phyloP scores from a whole-genome alignment of 352 stramenopile genomes.

The Globisporangium alternatum region DNA sequence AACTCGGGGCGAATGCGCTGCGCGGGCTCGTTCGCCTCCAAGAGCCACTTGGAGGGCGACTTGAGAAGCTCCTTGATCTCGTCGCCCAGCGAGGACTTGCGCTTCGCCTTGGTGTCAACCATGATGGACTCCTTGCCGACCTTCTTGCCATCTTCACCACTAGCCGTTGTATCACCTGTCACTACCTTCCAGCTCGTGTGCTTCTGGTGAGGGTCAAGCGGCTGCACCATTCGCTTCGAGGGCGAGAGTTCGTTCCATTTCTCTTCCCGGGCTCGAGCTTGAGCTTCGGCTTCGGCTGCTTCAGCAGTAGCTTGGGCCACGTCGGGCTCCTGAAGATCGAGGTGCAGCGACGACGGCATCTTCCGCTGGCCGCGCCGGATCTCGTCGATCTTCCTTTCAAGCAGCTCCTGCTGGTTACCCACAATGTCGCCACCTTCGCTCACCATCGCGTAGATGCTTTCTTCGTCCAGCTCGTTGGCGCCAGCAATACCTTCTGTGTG shows the following conservation, averaged over 20 bases:
- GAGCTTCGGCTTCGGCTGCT: slow-evolving; percentile 19
- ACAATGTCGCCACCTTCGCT: slow-evolving; percentile 20
- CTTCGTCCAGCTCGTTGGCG: slow-evolving; percentile 34
- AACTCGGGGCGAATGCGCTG: slow-evolving; percentile 42
- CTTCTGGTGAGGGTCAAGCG: slow-evolving; percentile 54
- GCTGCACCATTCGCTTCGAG: slow-evolving; percentile 40
- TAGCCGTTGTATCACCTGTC: slow-evolving; percentile 8
- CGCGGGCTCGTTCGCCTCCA: slow-evolving; percentile 17
- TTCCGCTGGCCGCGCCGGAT: slow-evolving; percentile 62
- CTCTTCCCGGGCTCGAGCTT: slow-evolving; percentile 3
- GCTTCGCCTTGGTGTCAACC: slow-evolving; percentile 33
- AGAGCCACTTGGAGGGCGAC: slow-evolving; percentile 67
- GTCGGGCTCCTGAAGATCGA: slow-evolving; percentile 31
- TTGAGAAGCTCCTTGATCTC: slow-evolving; percentile 61
- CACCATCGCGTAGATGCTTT: slow-evolving; percentile 31
- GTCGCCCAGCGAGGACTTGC: slow-evolving; percentile 58
- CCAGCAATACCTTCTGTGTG: slow-evolving; percentile 64
- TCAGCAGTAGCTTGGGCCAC: slow-evolving; percentile 17
- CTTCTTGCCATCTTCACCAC: not conserved
- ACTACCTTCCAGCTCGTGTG: slow-evolving; percentile 61
- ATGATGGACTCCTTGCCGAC: slow-evolving; percentile 31
- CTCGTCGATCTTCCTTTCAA: slow-evolving; percentile 58
- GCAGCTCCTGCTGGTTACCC: slow-evolving; percentile 32
- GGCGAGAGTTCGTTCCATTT: slow-evolving; percentile 58
- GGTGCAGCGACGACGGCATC: slow-evolving; percentile 30